A percentile compares a stretch with the other conserved stretches of the same genome.
phyloP scores from a whole-genome alignment of 345 rosid genomes.

The Orychophragmus violaceus region DNA sequence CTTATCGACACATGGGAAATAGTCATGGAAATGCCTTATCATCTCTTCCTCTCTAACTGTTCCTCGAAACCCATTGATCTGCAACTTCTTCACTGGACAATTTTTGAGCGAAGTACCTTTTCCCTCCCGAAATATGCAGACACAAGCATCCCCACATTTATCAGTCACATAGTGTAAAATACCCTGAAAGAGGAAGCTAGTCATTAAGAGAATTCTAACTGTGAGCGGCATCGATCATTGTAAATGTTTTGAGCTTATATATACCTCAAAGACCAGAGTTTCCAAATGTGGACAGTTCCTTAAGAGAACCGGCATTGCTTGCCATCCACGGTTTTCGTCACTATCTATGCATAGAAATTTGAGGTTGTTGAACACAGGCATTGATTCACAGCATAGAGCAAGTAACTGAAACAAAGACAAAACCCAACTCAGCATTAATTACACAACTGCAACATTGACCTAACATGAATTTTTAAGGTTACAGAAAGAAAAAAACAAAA shows the following conservation, averaged over 20 bases:
- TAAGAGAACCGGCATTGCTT: slow-evolving; percentile 6
- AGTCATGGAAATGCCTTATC: slow-evolving; percentile 7
- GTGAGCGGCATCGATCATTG: too few relatives aligned
- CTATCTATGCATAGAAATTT: neutral
- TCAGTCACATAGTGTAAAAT: slow-evolving; percentile 3
- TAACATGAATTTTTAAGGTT: too few relatives aligned
- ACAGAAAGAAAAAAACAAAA: neutral
- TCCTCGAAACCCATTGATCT: neutral
- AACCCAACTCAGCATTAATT: too few relatives aligned
- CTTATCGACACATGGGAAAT: neutral
- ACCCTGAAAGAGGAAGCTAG: neutral
- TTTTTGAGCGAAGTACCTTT: neutral
- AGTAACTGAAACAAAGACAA: neutral
- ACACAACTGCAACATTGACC: too few relatives aligned
- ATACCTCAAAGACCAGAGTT: neutral
- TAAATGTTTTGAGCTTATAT: neutral
- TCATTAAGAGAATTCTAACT: neutral
- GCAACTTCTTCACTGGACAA: neutral
- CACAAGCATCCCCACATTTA: slow-evolving; percentile 12
- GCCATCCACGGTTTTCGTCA: neutral
- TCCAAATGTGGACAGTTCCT: neutral
- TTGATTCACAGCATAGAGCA: neutral
- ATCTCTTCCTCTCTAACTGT: neutral
- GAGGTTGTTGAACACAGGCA: neutral
- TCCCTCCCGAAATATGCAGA: neutral